Conservation (phyloP, 176 grass and related monocot species). For the Hordeum vulgare region DNA sequence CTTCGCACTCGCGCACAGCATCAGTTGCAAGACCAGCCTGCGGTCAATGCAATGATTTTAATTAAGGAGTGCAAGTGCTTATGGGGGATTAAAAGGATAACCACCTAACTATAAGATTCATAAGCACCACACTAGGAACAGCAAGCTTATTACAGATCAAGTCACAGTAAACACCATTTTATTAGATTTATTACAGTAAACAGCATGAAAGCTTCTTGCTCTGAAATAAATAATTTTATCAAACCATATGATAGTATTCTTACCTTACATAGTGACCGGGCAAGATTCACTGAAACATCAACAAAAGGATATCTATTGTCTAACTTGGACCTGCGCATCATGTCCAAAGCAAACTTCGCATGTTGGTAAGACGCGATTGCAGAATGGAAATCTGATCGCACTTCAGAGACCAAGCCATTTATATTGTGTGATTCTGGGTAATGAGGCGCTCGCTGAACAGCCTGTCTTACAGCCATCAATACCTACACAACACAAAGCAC, state of each 20-base stretch:
- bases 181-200: slow-evolving; percentile 12
- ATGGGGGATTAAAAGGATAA: slow-evolving; percentile 10
- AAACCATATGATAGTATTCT: slow-evolving; percentile 17
- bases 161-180: background rate
- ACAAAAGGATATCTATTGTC: slow-evolving; percentile 40
- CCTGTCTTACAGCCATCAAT: slow-evolving; percentile 76
- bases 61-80: slow-evolving; percentile 6
- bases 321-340: slow-evolving; percentile 33
- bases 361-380: slow-evolving; percentile 60
- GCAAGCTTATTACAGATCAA: background rate
- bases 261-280: slow-evolving; percentile 82
- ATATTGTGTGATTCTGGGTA: slow-evolving; percentile 85
- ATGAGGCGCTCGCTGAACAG: slow-evolving; percentile 71
- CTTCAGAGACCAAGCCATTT: slow-evolving; percentile 83
- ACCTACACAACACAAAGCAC: slow-evolving; percentile 49
- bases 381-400: slow-evolving; percentile 64
- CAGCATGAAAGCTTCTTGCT: background rate
- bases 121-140: slow-evolving; percentile 4
- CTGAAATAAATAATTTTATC: background rate
- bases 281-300: slow-evolving; percentile 88
- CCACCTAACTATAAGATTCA: slow-evolving; percentile 1
- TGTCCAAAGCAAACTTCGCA: slow-evolving; percentile 52
- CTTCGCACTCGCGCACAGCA: slow-evolving; percentile 60
- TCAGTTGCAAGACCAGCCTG: slow-evolving; percentile 77
- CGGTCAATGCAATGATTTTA: slow-evolving; percentile 13